Conservation (phyloP, 305 asterid genomes). For the Fraxinus greggii region DNA sequence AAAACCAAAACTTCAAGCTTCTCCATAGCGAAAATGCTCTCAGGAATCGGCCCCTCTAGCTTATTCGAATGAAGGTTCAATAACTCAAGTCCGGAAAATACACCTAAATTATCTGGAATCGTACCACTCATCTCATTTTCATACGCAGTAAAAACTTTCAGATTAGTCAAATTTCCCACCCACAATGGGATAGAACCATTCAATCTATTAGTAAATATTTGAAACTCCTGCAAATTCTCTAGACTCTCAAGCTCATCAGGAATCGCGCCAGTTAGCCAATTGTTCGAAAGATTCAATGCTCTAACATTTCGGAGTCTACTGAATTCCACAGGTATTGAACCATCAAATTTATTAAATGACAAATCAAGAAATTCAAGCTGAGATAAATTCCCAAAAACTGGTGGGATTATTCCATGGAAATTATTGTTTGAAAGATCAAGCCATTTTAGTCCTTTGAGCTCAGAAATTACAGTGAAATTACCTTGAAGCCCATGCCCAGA, state of each 20-base stretch:
- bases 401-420: slow-evolving; percentile 69
- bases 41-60: slow-evolving; percentile 79
- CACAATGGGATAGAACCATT: slow-evolving; percentile 77
- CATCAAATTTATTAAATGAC: slow-evolving; percentile 66
- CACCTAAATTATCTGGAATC: slow-evolving; percentile 71
- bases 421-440: slow-evolving; percentile 85
- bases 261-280: slow-evolving; percentile 50
- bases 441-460: slow-evolving; percentile 69
- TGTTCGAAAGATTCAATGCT: slow-evolving; percentile 70
- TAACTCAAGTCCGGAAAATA: slow-evolving; percentile 48
- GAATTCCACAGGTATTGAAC: slow-evolving; percentile 63
- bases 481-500: slow-evolving; percentile 70
- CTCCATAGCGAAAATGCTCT: slow-evolving; percentile 65
- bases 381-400: slow-evolving; percentile 55
- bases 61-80: slow-evolving; percentile 87
- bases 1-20: slow-evolving; percentile 70
- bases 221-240: slow-evolving; percentile 59
- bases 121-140: slow-evolving; percentile 78
- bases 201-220: slow-evolving; percentile 57
- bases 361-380: slow-evolving; percentile 89
- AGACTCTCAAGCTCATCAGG: slow-evolving; percentile 69
- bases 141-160: slow-evolving; percentile 74
- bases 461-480: slow-evolving; percentile 65
- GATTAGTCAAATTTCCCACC: slow-evolving; percentile 65
- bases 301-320: slow-evolving; percentile 54